Conservation (phyloP, 179 eudicot species). For the Silene vulgaris region DNA sequence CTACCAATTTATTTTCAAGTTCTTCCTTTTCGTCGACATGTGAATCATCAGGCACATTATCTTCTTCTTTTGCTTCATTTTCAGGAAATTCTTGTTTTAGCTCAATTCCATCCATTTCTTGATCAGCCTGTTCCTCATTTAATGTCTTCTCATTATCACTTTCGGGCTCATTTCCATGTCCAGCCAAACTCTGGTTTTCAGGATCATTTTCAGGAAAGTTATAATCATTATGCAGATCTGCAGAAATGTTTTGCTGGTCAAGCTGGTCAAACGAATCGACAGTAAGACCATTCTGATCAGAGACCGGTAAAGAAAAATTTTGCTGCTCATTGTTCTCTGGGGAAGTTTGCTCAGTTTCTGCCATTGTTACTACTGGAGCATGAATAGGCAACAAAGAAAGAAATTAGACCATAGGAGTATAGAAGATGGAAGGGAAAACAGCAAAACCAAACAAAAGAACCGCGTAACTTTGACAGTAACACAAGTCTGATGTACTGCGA, state of each 20-base stretch:
- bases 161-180: constrained; percentile 20
- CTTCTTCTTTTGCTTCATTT: constrained; percentile 25
- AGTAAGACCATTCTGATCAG: constrained; percentile 26
- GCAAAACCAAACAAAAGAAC: neutral
- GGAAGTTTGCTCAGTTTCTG: constrained; percentile 36
- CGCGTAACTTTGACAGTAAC: neutral
- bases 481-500: neutral
- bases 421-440: neutral
- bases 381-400: neutral
- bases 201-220: constrained; percentile 19
- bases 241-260: constrained; percentile 24
- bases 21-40: constrained; percentile 35
- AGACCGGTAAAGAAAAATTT: constrained; percentile 24
- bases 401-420: neutral
- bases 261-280: constrained; percentile 24
- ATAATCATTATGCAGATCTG: constrained; percentile 21
- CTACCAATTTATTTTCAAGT: constrained; percentile 28
- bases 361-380: constrained; percentile 29
- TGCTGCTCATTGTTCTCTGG: constrained; percentile 32
- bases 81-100: constrained; percentile 23
- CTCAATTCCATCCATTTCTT: constrained; percentile 23
- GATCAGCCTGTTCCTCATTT: constrained; percentile 24
- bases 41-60: constrained; percentile 28
- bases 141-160: constrained; percentile 22
- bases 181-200: constrained; percentile 17